phyloP scores from a whole-genome alignment of 441 rosid genomes.

The Adansonia grandidieri region DNA sequence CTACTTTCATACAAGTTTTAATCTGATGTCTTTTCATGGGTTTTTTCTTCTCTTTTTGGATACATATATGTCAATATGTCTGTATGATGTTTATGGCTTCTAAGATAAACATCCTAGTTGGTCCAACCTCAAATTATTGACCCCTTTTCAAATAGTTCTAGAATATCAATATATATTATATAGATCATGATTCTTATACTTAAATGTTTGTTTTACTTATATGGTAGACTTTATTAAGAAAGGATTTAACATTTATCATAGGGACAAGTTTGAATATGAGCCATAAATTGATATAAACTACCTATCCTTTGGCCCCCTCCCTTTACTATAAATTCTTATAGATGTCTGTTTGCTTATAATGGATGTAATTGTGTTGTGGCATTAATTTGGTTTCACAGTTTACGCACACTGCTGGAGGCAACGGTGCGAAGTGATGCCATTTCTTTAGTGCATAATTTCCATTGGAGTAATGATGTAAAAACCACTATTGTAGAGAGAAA shows the following conservation, averaged over 20 bases:
- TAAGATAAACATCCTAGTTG: background rate
- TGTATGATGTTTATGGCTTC: background rate
- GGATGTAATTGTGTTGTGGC: background rate
- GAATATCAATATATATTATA: background rate
- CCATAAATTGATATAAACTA: background rate
- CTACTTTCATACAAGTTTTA: background rate
- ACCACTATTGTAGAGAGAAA: conserved; percentile 1
- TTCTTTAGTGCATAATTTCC: conserved; percentile 2
- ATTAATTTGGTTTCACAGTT: background rate
- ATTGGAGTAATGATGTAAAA: background rate
- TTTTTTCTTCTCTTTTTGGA: background rate
- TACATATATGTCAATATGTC: background rate
- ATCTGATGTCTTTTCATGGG: background rate
- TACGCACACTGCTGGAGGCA: background rate
- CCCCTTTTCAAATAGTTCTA: background rate
- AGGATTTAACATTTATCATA: background rate
- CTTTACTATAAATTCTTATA: background rate
- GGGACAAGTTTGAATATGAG: background rate
- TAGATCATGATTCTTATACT: background rate
- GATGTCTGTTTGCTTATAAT: background rate
- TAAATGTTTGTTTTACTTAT: background rate
- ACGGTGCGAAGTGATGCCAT: background rate
- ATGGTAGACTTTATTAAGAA: background rate
- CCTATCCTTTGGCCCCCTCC: background rate
- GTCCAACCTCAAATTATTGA: background rate